Evolutionary conservation across 2,329 filamentous ascomycete genomes (phyloP).

Genomic region (Herpotrichia juniperi): DNA sequence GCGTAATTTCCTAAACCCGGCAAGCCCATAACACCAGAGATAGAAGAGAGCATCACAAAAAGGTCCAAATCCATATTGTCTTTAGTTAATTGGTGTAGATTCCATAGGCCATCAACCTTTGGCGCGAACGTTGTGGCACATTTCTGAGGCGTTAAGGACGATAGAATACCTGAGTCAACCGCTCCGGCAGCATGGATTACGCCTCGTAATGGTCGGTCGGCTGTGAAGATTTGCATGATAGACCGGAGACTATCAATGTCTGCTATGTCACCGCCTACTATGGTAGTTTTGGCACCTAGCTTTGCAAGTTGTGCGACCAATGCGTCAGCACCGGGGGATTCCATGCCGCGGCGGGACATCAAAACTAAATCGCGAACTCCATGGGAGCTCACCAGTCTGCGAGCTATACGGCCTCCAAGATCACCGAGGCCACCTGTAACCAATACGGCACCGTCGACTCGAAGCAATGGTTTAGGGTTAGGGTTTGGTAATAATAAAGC

Average conservation of each 20-base stretch:
- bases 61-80: slow-evolving; percentile 24
- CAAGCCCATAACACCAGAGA: slow-evolving; percentile 29
- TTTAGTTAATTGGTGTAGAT: slow-evolving; percentile 21
- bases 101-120: slow-evolving; percentile 30
- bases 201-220: slow-evolving; percentile 34
- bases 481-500: too few relatives aligned
- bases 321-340: slow-evolving; percentile 24
- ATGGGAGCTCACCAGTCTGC: slow-evolving; percentile 28
- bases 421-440: slow-evolving; percentile 36
- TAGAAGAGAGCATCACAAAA: slow-evolving; percentile 35
- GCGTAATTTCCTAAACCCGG: slow-evolving; percentile 53
- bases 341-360: slow-evolving; percentile 34
- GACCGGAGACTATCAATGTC: slow-evolving; percentile 22
- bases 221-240: slow-evolving; percentile 26
- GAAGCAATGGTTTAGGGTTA: slow-evolving; percentile 7
- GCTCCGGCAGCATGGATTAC: slow-evolving; percentile 39
- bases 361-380: slow-evolving; percentile 34
- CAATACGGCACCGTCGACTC: slow-evolving; percentile 31
- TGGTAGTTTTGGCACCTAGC: slow-evolving; percentile 25
- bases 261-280: slow-evolving; percentile 28
- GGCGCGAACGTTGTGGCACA: slow-evolving; percentile 24
- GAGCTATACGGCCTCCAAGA: slow-evolving; percentile 31
- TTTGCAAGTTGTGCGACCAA: slow-evolving; percentile 28
- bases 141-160: slow-evolving; percentile 30
- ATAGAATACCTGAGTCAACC: slow-evolving; percentile 31